These are phyloP conservation scores for Iris macrosiphon DNA, from an alignment of 106 monocot species.

Conservation along the genomic window DNA sequence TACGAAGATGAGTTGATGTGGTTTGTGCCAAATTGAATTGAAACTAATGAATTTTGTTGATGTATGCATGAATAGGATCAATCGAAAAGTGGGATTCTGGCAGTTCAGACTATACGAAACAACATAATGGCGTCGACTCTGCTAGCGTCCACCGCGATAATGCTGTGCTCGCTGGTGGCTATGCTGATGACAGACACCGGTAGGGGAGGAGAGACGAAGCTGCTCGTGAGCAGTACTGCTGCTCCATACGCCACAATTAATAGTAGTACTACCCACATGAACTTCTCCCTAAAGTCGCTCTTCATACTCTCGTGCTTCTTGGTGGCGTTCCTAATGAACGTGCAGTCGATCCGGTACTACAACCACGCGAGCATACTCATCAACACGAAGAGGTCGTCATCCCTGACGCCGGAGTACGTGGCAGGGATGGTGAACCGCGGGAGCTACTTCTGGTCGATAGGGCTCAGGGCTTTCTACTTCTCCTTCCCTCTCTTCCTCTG, in stretches of 20 bases:
- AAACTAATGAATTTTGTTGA: no score
- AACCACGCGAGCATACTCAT: constrained; percentile 39
- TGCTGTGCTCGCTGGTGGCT: constrained; percentile 8
- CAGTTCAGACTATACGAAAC: constrained; percentile 46
- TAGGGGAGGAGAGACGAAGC: no score
- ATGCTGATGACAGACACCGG: background rate
- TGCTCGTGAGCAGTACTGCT: no score
- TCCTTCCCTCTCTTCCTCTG: constrained; percentile 62
- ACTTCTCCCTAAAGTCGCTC: constrained; percentile 35
- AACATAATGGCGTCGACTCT: constrained; percentile 59
- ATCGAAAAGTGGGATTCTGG: constrained; percentile 29
- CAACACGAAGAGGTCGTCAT: constrained; percentile 11
- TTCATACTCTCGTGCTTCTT: constrained; percentile 19
- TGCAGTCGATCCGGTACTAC: constrained; percentile 40
- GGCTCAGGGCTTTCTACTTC: constrained; percentile 55
- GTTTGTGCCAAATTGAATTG: no score
- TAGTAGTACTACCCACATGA: background rate
- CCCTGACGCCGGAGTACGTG: constrained; percentile 27
- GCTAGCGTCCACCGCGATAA: constrained; percentile 41
- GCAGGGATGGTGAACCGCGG: constrained; percentile 36
- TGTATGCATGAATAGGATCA: no score
- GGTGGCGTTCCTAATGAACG: constrained; percentile 40
- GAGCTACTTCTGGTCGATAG: constrained; percentile 70
- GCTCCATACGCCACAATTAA: no score
- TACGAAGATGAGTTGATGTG: no score